Base-by-base conservation (phyloP, 805 yeast species). In the Candida argentea region DNA sequence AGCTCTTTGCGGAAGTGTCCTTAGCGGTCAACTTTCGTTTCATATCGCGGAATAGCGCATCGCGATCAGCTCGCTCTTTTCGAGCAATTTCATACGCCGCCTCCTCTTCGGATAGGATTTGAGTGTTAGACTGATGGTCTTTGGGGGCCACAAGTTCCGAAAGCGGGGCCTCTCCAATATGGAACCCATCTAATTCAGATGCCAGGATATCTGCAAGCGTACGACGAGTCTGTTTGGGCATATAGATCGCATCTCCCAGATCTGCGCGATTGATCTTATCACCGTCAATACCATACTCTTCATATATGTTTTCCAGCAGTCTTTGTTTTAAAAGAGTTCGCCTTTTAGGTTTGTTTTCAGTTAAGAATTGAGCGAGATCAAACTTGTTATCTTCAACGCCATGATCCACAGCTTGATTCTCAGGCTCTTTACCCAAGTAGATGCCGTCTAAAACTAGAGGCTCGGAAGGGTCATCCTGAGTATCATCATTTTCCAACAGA, bases 241-340 rank as follows among this genome's bases (percentile, higher is more conserved):
- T 28, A 24, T 43, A 38, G 3, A 46, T 7, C 20, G 33, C 48
- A 32, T 52, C 46, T 35, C 52, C 53, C 36, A 57, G 62, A 19
- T 45, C 42, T 4, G 37, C 29, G 5, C 12, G 11, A 19, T 44
- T 46, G 2, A 49, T 44, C 2, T 58, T 48, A 8, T 54, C 49
- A 32, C 48, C 44, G 3, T 38, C 48, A 10, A 61, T 30, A 1
- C 67, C 67, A 36, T 61, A 61, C 28, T 61, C 67, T 20, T 54
- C 56, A 15, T 59, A 38, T 17, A 57, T 44, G 27, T 55, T 48
- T 17, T 49, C 57, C 11, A 53, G 40, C 26, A 55, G 29, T 26
- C 51, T 51, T 20, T 46, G 43, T 8, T 35, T 40, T 20, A 58
- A 50, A 27, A 58, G 28, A 32, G 52, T 55, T 5, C 67, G 35